Percentiles rank a stretch among this genome's conserved stretches.
These are phyloP conservation scores for Nemania diffusa DNA, from an alignment of 2,329 filamentous ascomycete genomes.

Conservation along the genomic window DNA sequence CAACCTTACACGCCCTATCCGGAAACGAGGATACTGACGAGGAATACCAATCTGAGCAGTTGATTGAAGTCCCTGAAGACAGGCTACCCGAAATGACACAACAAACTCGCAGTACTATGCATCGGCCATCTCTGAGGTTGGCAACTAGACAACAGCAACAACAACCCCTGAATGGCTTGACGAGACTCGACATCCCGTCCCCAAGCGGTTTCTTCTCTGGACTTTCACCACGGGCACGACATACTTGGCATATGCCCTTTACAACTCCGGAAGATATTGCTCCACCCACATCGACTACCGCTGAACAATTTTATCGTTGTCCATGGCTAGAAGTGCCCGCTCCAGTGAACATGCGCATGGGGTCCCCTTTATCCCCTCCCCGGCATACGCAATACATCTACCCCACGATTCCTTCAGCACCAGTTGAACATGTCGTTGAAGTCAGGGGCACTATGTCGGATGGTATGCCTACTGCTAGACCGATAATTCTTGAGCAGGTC, in stretches of 20 bases:
- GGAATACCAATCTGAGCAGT: constrained; percentile 68
- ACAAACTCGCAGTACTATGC: constrained; percentile 59
- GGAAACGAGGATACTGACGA: constrained; percentile 66
- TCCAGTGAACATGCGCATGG: constrained; percentile 47
- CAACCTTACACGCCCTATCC: constrained; percentile 80
- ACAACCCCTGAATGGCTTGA: constrained; percentile 75
- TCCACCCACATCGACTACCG: constrained; percentile 87
- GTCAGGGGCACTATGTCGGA: constrained; percentile 52
- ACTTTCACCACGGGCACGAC: constrained; percentile 77
- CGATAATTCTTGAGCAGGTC: constrained; percentile 55
- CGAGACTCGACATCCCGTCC: constrained; percentile 87
- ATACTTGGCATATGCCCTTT: constrained; percentile 79
- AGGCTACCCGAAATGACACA: constrained; percentile 64
- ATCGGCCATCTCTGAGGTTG: constrained; percentile 49
- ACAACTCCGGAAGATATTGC: constrained; percentile 63
- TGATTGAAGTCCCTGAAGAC: constrained; percentile 61
- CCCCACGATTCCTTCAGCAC: constrained; percentile 54
- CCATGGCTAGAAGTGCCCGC: constrained; percentile 71
- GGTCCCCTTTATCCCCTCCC: constrained; percentile 51
- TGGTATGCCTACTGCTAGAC: constrained; percentile 74
- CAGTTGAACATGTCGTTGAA: constrained; percentile 73
- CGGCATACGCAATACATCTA: constrained; percentile 52
- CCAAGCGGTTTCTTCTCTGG: constrained; percentile 92
- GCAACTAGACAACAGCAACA: constrained; percentile 66
- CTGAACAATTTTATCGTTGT: constrained; percentile 88